These are phyloP conservation scores for Fusarium miscanthi DNA, from an alignment of 2,329 filamentous ascomycete genomes.

Conservation along the genomic window DNA sequence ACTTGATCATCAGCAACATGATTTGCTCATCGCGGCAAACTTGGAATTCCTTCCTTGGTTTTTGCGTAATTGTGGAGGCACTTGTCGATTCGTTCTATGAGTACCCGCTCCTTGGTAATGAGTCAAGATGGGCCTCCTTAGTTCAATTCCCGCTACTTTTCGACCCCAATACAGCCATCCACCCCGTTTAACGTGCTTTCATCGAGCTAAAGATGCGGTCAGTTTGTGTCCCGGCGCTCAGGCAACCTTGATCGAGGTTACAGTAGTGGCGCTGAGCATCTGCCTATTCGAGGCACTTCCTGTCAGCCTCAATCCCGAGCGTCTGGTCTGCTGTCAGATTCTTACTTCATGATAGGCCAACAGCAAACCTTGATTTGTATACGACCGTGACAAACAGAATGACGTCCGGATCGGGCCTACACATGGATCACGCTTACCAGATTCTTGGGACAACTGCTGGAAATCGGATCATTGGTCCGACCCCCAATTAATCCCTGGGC, in stretches of 20 bases:
- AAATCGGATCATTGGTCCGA: constrained; percentile 14
- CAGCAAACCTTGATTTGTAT: constrained; percentile 5
- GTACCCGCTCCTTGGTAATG: constrained; percentile 20
- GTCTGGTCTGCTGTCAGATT: constrained; percentile 39
- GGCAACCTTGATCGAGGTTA: constrained; percentile 22
- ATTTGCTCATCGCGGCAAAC: constrained; percentile 18
- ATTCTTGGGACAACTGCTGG: constrained; percentile 5
- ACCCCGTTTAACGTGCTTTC: constrained; percentile 6
- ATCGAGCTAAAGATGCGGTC: constrained; percentile 19
- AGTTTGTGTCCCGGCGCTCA: constrained; percentile 8
- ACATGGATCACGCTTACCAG: constrained; percentile 35
- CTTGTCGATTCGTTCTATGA: constrained; percentile 8
- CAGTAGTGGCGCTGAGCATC: constrained; percentile 21
- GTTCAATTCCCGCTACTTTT: constrained; percentile 23
- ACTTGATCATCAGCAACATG: constrained; percentile 16
- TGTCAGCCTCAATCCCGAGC: constrained; percentile 33
- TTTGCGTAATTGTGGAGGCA: constrained; percentile 11
- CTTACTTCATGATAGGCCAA: constrained; percentile 35
- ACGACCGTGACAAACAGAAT: constrained; percentile 28
- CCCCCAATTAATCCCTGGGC: constrained; percentile 19
- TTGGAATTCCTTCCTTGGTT: constrained; percentile 22
- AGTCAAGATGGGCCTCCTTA: constrained; percentile 28
- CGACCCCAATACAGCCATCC: constrained; percentile 9
- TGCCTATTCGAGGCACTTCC: constrained; percentile 29
- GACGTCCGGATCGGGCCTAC: constrained; percentile 30